These are phyloP conservation scores for Macrolepiota albuminosa DNA, from an alignment of 768 basidiomycete species.

Conservation along the genomic window DNA sequence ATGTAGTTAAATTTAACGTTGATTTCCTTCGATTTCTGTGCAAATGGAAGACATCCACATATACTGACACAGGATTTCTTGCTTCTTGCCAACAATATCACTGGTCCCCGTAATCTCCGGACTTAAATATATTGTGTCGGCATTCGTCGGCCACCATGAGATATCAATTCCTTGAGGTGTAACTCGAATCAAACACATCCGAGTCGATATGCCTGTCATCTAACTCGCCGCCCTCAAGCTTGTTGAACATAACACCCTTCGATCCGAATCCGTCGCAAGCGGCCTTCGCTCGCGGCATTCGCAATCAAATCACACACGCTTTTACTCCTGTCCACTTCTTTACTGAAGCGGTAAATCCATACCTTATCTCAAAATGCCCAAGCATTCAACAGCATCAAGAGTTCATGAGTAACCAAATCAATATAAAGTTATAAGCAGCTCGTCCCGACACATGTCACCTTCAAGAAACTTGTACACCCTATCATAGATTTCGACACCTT, in stretches of 20 bases:
- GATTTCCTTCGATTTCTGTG: too few species aligned
- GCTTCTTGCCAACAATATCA: too few species aligned
- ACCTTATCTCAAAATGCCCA: slow-evolving; percentile 42
- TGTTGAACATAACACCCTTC: slow-evolving; percentile 23
- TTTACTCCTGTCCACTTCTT: slow-evolving; percentile 39
- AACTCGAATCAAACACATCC: not conserved
- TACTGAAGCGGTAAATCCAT: slow-evolving; percentile 20
- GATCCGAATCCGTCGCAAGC: slow-evolving; percentile 22
- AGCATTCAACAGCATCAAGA: slow-evolving; percentile 33
- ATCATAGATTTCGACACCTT: slow-evolving; percentile 28
- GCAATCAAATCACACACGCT: slow-evolving; percentile 36
- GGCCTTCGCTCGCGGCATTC: slow-evolving; percentile 26
- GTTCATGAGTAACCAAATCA: slow-evolving; percentile 37
- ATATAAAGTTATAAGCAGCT: slow-evolving; percentile 32
- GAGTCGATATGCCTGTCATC: slow-evolving; percentile 33
- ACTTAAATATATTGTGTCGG: too few species aligned
- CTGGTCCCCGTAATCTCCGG: too few species aligned
- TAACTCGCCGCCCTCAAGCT: slow-evolving; percentile 37
- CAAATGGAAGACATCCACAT: too few species aligned
- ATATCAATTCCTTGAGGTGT: too few species aligned
- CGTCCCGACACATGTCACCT: slow-evolving; percentile 21
- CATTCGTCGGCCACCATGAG: too few species aligned
- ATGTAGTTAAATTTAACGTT: too few species aligned
- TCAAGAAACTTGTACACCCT: slow-evolving; percentile 34
- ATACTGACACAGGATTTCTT: too few species aligned